A percentile compares a stretch with the other conserved stretches of the same genome.
Conservation (phyloP, 2,329 filamentous ascomycete species). For the Fusarium solani-melongenae region DNA sequence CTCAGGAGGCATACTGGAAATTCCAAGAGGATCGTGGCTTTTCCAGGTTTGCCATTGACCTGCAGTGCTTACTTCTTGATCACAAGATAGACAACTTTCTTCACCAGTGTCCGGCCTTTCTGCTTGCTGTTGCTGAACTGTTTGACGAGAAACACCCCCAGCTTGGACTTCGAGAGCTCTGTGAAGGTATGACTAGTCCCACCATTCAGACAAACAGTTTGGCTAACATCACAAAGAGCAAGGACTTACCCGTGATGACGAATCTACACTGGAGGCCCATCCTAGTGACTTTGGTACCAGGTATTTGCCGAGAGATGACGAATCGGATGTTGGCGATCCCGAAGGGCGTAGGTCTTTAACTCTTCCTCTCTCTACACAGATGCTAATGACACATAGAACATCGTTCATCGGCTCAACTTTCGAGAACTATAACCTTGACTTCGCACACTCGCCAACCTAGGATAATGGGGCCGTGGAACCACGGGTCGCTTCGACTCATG, state of each 20-base stretch:
- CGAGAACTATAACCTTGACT: conserved; percentile 10
- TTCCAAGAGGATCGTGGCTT: conserved; percentile 17
- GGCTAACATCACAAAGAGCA: not conserved
- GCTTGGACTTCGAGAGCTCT: conserved; percentile 15
- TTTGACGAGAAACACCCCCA: conserved; percentile 35
- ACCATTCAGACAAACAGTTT: not conserved
- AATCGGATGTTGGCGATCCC: not conserved
- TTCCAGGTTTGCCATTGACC: conserved; percentile 5
- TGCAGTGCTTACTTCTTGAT: conserved; percentile 26
- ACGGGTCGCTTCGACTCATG: not conserved
- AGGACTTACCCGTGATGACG: not conserved
- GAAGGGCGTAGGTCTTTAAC: not conserved
- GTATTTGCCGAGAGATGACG: not conserved
- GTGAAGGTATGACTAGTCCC: conserved; percentile 17
- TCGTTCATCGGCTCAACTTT: not conserved
- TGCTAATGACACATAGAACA: not conserved
- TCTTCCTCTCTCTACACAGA: not conserved
- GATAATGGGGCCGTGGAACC: not conserved
- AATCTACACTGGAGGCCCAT: not conserved
- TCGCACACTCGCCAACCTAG: not conserved
- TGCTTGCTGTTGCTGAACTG: conserved; percentile 21
- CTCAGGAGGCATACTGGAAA: conserved; percentile 13
- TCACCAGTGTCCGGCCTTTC: conserved; percentile 13
- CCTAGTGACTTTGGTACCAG: not conserved
- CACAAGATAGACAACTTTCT: conserved; percentile 38